These are phyloP conservation scores for Gomphus bonarii DNA, from an alignment of 1,284 basidiomycete genomes.

Conservation along the genomic window DNA sequence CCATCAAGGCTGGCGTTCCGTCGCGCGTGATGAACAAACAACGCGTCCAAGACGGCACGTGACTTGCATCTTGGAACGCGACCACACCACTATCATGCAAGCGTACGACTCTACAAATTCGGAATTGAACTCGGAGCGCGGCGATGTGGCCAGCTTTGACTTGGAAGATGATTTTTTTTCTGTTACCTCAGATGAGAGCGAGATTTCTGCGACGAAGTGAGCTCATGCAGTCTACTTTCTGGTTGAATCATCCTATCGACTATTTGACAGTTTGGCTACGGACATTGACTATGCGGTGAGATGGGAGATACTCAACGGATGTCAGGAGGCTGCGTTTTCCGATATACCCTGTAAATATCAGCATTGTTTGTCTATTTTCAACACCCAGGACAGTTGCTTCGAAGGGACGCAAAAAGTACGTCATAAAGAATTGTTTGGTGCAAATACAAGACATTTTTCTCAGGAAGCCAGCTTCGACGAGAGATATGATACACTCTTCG, in stretches of 20 bases:
- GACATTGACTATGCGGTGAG: not conserved
- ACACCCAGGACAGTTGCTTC: not conserved
- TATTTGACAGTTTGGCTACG: not conserved
- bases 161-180: not conserved
- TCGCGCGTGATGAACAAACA: not conserved
- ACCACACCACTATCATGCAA: not conserved
- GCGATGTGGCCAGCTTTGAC: not conserved
- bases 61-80: not conserved
- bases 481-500: not conserved
- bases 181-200: not conserved
- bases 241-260: too few relatives aligned
- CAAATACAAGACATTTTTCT: not conserved
- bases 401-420: not conserved
- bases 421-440: not conserved
- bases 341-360: conserved; percentile 5
- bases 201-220: not conserved
- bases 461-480: not conserved
- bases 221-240: not conserved
- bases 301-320: conserved; percentile 6
- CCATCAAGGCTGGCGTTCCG: not conserved
- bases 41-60: not conserved
- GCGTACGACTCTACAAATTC: not conserved
- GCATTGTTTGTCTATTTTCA: conserved; percentile 5
- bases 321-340: conserved; percentile 8
- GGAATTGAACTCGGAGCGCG: not conserved